phyloP scores from a whole-genome alignment of 352 stramenopile species.

The Plasmopara muralis region DNA sequence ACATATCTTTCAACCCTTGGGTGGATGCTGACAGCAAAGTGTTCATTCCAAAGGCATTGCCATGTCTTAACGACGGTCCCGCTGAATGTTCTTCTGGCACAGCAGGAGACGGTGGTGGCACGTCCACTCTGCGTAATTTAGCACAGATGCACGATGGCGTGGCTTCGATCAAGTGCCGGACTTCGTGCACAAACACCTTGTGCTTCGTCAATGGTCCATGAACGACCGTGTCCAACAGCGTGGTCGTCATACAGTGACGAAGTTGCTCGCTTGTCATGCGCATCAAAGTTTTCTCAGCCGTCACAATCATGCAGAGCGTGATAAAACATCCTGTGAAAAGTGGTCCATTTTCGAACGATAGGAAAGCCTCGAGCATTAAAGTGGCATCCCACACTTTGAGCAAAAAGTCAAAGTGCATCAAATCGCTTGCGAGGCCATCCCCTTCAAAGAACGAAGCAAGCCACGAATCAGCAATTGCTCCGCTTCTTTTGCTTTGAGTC shows the following conservation, averaged over 20 bases:
- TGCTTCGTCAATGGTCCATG: slow-evolving; percentile 17
- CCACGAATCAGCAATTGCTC: slow-evolving; percentile 58
- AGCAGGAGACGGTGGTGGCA: slow-evolving; percentile 6
- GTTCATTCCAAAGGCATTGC: slow-evolving; percentile 29
- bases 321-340: slow-evolving; percentile 25
- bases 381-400: slow-evolving; percentile 70
- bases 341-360: slow-evolving; percentile 6
- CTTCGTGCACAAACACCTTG: slow-evolving; percentile 27
- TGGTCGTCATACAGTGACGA: slow-evolving; percentile 57
- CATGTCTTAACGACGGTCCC: slow-evolving; percentile 2
- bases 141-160: slow-evolving; percentile 53
- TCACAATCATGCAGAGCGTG: slow-evolving; percentile 47
- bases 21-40: slow-evolving; percentile 59
- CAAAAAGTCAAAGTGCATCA: slow-evolving; percentile 43
- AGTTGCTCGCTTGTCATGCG: slow-evolving; percentile 70
- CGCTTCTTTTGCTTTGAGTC: slow-evolving; percentile 14
- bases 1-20: slow-evolving; percentile 56
- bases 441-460: slow-evolving; percentile 72
- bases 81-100: neutral
- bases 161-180: slow-evolving; percentile 50
- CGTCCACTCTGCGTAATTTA: slow-evolving; percentile 45
- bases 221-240: slow-evolving; percentile 44
- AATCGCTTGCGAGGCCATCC: slow-evolving; percentile 25
- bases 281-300: slow-evolving; percentile 53
- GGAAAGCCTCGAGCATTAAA: slow-evolving; percentile 36